Conservation (phyloP, 2,329 filamentous ascomycete species). For the Penicillium sclerotiorum region DNA sequence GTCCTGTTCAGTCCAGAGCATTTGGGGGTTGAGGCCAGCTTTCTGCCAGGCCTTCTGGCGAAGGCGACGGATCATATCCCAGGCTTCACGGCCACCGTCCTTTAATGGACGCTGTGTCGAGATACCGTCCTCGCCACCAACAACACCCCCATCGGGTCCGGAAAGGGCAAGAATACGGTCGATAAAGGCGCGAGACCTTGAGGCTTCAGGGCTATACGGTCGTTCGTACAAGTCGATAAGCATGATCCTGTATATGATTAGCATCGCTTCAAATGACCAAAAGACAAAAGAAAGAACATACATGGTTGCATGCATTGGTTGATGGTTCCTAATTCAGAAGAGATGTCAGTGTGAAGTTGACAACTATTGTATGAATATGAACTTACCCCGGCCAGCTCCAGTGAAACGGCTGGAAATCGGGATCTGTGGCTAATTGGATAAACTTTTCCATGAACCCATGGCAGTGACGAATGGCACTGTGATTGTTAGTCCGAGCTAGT, state of each 20-base stretch:
- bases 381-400: constrained; percentile 52
- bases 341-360: constrained; percentile 11
- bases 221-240: constrained; percentile 53
- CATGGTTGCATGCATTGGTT: constrained; percentile 50
- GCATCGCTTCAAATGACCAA: too few relatives aligned
- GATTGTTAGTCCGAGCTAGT: constrained; percentile 7
- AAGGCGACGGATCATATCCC: constrained; percentile 52
- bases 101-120: constrained; percentile 47
- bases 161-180: constrained; percentile 51
- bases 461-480: constrained; percentile 49
- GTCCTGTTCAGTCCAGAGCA: constrained; percentile 51
- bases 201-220: constrained; percentile 48
- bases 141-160: constrained; percentile 49
- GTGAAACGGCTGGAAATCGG: constrained; percentile 51
- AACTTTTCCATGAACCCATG: constrained; percentile 55
- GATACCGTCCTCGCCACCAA: constrained; percentile 49
- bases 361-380: neutral
- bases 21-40: constrained; percentile 49
- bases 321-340: constrained; percentile 39
- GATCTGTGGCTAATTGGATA: constrained; percentile 49
- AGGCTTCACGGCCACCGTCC: constrained; percentile 52
- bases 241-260: constrained; percentile 43
- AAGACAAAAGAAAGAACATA: too few relatives aligned
- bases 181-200: constrained; percentile 49
- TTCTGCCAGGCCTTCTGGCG: constrained; percentile 53